Percentiles rank a stretch among this genome's conserved stretches.
phyloP scores from a whole-genome alignment of 2,329 filamentous ascomycete species.

The Didymosphaeria variabile region DNA sequence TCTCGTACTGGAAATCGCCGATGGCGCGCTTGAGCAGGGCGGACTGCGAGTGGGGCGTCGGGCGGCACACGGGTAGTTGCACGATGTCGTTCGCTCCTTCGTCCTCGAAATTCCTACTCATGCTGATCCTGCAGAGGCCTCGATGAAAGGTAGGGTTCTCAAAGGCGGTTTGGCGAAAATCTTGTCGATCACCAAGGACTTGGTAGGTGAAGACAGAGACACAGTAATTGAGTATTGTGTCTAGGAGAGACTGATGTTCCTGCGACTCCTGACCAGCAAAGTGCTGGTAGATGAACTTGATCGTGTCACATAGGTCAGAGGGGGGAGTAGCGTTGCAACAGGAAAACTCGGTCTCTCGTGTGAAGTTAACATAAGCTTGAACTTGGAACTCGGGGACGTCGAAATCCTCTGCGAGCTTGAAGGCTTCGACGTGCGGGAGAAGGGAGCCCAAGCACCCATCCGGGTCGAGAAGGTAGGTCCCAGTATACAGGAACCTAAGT shows the following conservation, averaged over 20 bases:
- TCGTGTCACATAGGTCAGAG: conserved; percentile 51
- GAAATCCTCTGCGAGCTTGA: conserved; percentile 53
- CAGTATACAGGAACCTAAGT: conserved; percentile 54
- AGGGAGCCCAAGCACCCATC: conserved; percentile 38
- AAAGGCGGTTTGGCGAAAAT: conserved; percentile 49
- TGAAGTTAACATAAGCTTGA: conserved; percentile 51
- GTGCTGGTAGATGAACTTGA: conserved; percentile 48
- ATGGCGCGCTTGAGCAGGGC: conserved; percentile 22
- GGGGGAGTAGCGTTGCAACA: conserved; percentile 51
- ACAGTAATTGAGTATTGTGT: conserved; percentile 56
- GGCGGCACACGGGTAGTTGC: conserved; percentile 18
- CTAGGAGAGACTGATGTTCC: conserved; percentile 41
- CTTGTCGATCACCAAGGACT: conserved; percentile 42
- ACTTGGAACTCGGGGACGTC: conserved; percentile 51
- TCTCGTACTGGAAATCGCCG: conserved; percentile 27
- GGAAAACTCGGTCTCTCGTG: conserved; percentile 50
- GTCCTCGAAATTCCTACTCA: conserved; percentile 50
- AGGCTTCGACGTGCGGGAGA: conserved; percentile 53
- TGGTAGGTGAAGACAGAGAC: conserved; percentile 51
- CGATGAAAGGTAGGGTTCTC: conserved; percentile 52
- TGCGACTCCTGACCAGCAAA: conserved; percentile 32
- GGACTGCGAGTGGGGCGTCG: conserved; percentile 20
- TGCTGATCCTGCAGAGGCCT: conserved; percentile 51
- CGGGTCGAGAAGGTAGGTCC: conserved; percentile 45
- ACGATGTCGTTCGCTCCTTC: conserved; percentile 38